These are phyloP conservation scores for Schizophyllum commune DNA, from an alignment of 1,284 basidiomycete genomes.

Conservation along the genomic window DNA sequence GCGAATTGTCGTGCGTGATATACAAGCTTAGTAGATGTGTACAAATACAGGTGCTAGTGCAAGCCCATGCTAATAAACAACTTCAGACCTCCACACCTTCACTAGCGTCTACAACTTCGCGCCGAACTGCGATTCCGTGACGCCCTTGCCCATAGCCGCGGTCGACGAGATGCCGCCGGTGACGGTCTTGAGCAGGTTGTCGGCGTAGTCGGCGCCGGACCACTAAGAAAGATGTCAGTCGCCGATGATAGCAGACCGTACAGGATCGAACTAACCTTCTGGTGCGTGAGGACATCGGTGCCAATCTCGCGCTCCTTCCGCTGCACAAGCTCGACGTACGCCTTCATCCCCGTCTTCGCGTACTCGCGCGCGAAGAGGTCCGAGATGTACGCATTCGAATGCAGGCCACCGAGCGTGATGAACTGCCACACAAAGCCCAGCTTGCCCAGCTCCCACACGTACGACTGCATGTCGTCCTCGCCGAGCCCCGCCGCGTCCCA, in stretches of 20 bases:
- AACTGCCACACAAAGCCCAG: conserved; percentile 97
- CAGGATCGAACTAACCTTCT: too few relatives aligned
- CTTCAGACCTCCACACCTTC: background rate
- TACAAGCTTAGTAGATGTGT: background rate
- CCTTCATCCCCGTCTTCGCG: conserved; percentile 89
- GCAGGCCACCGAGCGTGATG: conserved; percentile 87
- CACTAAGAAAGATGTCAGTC: conserved; percentile 50
- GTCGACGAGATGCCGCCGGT: conserved; percentile 95
- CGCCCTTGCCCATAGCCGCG: conserved; percentile 91
- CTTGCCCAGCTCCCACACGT: conserved; percentile 90
- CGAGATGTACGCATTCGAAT: conserved; percentile 96
- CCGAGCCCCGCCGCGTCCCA: conserved; percentile 89
- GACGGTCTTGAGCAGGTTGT: conserved; percentile 88
- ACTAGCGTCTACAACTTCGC: conserved; percentile 39
- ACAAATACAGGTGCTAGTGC: background rate
- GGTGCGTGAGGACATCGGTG: conserved; percentile 88
- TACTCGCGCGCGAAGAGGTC: conserved; percentile 87
- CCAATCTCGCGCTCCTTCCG: conserved; percentile 83
- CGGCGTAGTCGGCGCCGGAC: conserved; percentile 92
- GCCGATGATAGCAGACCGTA: too few relatives aligned
- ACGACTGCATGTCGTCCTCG: conserved; percentile 81
- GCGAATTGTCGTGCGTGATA: background rate
- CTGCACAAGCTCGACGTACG: conserved; percentile 83
- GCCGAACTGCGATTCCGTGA: conserved; percentile 86
- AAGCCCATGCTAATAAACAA: background rate